Base-by-base conservation (phyloP, 257 asterid species). In the Leonotis leonurus region DNA sequence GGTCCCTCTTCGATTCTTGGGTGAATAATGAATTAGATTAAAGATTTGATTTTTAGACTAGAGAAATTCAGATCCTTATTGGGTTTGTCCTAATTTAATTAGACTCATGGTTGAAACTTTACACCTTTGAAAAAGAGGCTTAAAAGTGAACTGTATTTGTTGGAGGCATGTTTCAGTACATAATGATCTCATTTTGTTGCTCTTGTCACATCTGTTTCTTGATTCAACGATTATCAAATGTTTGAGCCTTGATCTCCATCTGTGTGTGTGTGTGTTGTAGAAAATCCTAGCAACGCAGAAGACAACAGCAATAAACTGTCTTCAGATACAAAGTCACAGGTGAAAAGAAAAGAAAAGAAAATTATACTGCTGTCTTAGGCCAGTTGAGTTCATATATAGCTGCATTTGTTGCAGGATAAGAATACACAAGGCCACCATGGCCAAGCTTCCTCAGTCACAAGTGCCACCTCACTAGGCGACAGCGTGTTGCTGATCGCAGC, bases 401-500 rank as follows among this genome's bases (percentile, higher is more conserved):
- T 48, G 12, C 32, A 16, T 56, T 21, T 25, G 8, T 77, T 56
- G 21, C 33, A 78, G 83, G 71, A 51, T 6, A 67, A 43, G 5
- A 63, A 39, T n/a, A n/a, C n/a, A 4, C 79, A 76, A 43, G 45
- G 56, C 76, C 75, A 68, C 68, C 25, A 44, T 14, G 20, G 74
- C 32, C 75, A 75, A 60, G 64, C 71, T 57, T 62, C 83, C 55
- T 66, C 92, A 14, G 62, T 80, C 1, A 46, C 77, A 22, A 60
- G 45, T 1, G 95, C 78, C 2, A 64, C 90, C 32, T 85, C 96
- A 16, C 64, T 87, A 1, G 95, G 95, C 5, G 97, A 90, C 20
- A 87, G 85, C 75, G 32, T 90, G 68, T 46, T 90, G 59, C 27
- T 90, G 49, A 87, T 90, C 13, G 77, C 70, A 0, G 97, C 97